Evolutionary conservation across 2,329 filamentous ascomycete genomes (phyloP).

Genomic region (Ophiostoma pallidulum): DNA sequence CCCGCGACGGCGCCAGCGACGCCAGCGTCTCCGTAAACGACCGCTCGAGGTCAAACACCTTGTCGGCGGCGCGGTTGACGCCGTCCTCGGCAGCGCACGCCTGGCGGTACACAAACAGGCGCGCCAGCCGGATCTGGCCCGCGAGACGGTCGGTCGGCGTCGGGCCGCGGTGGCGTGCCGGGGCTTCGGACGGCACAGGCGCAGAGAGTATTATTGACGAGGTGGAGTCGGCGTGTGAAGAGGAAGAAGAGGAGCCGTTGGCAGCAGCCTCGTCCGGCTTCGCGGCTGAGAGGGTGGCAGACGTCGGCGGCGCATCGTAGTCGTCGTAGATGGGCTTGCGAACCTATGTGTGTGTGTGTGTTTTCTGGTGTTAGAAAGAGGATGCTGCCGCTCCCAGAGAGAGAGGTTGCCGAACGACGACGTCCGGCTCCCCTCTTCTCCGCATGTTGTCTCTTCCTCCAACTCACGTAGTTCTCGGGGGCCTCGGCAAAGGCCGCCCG

Average conservation of each 20-base stretch:
- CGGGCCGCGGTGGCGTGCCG: constrained; percentile 38
- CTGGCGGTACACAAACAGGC: constrained; percentile 70
- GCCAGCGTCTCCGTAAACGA: constrained; percentile 84
- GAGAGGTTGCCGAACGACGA: too few species aligned
- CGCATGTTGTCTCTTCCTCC: too few species aligned
- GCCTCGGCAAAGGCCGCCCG: constrained; percentile 43
- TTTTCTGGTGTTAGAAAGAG: too few species aligned
- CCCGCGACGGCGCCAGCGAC: constrained; percentile 74
- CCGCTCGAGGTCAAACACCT: constrained; percentile 75
- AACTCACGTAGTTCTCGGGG: constrained; percentile 23
- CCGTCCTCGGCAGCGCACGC: constrained; percentile 67
- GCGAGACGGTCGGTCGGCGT: constrained; percentile 88
- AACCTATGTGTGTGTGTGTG: constrained; percentile 23
- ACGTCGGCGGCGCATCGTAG: constrained; percentile 31
- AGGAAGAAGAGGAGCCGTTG: too few species aligned
- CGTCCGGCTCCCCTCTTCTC: too few species aligned
- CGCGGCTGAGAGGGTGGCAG: constrained; percentile 16
- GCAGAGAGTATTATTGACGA: constrained; percentile 10
- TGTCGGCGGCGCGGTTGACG: constrained; percentile 73
- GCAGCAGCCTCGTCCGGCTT: constrained; percentile 15
- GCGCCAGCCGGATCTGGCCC: constrained; percentile 66
- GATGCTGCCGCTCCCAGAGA: too few species aligned
- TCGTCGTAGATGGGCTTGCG: constrained; percentile 78
- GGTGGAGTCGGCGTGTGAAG: background rate
- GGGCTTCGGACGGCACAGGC: too few species aligned